Evolutionary conservation across 495 filamentous ascomycete genomes (phyloP).

Genomic region (Lepraria neglecta): DNA sequence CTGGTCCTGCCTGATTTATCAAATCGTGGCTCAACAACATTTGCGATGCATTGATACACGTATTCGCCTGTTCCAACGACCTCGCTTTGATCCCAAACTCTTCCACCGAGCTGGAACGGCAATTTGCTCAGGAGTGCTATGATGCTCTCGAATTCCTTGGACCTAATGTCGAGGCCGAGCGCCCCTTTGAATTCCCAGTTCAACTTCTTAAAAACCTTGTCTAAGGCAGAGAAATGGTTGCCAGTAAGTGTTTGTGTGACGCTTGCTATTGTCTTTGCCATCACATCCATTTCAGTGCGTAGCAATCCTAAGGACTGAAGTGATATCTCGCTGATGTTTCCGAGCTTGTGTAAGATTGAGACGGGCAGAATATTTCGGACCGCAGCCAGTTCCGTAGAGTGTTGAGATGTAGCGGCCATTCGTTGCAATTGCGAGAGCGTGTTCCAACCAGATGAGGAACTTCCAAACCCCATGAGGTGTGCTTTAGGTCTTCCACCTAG

Average conservation of each 20-base stretch:
- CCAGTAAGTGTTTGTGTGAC: constrained; percentile 28
- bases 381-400: constrained; percentile 8
- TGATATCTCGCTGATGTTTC: constrained; percentile 24
- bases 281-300: constrained; percentile 27
- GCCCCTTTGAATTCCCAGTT: not conserved
- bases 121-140: not conserved
- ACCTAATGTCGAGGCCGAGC: not conserved
- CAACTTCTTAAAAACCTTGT: constrained; percentile 16
- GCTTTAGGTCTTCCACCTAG: constrained; percentile 23
- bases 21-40: not conserved
- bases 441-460: not conserved
- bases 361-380: constrained; percentile 20
- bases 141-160: not conserved
- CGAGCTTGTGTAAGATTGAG: constrained; percentile 21
- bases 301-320: constrained; percentile 30
- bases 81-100: not conserved
- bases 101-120: not conserved
- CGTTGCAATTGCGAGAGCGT: constrained; percentile 8
- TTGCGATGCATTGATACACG: not conserved
- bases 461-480: constrained; percentile 7
- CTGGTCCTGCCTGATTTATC: not conserved
- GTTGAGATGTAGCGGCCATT: constrained; percentile 6
- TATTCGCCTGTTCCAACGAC: not conserved
- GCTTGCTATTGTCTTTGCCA: constrained; percentile 29
- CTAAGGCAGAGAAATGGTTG: constrained; percentile 25